A percentile compares a stretch with the other conserved stretches of the same genome.
Conservation (phyloP, 768 basidiomycete genomes). For the Russula sp. region DNA sequence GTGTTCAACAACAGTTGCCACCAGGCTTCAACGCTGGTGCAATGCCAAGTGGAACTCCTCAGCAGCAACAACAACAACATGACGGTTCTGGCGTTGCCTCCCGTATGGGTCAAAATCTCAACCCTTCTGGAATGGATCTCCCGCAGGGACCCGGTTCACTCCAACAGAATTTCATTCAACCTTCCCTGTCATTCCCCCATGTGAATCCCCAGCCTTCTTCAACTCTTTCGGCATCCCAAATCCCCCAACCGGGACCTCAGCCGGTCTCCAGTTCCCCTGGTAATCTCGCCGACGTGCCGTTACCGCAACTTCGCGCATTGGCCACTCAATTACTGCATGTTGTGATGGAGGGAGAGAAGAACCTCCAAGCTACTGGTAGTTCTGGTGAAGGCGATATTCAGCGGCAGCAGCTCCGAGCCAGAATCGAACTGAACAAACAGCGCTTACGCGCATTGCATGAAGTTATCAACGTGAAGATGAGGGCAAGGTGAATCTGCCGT, state of each 20-base stretch:
- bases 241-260: constrained; percentile 1
- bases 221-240: constrained; percentile 9
- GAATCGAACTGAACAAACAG: constrained; percentile 10
- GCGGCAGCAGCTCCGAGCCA: constrained; percentile 7
- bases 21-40: constrained; percentile 6
- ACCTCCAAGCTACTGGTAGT: background rate
- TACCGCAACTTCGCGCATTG: background rate
- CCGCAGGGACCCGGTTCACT: constrained; percentile 19
- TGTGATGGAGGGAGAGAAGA: constrained; percentile 16
- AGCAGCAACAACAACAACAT: constrained; percentile 22
- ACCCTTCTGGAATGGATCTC: constrained; percentile 18
- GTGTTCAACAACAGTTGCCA: constrained; percentile 12
- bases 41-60: constrained; percentile 5
- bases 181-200: constrained; percentile 6
- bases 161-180: constrained; percentile 17
- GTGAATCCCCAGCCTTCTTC: constrained; percentile 7
- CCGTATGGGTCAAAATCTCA: constrained; percentile 19
- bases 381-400: constrained; percentile 14
- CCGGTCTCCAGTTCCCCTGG: background rate
- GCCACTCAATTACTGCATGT: background rate
- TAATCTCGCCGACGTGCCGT: background rate
- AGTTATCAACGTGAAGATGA: background rate
- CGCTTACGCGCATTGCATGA: background rate
- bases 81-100: constrained; percentile 12
- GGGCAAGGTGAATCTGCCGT: constrained; percentile 8